Conservation (phyloP, 768 basidiomycete genomes). For the Mycena metata region DNA sequence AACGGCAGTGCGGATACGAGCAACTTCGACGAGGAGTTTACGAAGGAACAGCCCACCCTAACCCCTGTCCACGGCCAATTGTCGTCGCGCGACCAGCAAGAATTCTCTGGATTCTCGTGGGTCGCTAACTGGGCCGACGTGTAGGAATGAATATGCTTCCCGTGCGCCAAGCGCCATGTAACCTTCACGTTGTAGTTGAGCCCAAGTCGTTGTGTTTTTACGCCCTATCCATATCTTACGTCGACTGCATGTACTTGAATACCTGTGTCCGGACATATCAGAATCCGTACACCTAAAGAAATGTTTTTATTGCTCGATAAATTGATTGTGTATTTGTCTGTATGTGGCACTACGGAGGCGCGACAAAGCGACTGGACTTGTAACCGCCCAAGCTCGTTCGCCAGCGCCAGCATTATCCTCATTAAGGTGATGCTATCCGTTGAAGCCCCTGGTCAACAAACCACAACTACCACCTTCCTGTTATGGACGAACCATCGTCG, state of each 20-base stretch:
- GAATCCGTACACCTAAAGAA: constrained; percentile 19
- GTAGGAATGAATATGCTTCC: no score
- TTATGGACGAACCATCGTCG: constrained; percentile 41
- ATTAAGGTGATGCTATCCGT: no score
- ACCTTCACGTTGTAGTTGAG: constrained; percentile 30
- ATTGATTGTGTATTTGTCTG: constrained; percentile 8
- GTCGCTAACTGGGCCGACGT: constrained; percentile 78
- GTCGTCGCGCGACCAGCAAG: constrained; percentile 89
- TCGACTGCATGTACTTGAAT: constrained; percentile 54
- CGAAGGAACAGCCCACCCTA: constrained; percentile 94
- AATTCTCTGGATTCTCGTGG: constrained; percentile 99
- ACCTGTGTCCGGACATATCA: constrained; percentile 40
- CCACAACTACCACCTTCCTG: constrained; percentile 22
- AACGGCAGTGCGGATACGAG: constrained; percentile 89
- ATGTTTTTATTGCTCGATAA: constrained; percentile 34
- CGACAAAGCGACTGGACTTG: no score
- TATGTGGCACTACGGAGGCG: no score
- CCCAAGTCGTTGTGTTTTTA: constrained; percentile 33
- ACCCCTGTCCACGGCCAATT: constrained; percentile 97
- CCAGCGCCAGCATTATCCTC: no score
- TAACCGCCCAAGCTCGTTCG: no score
- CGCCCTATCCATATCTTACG: constrained; percentile 30
- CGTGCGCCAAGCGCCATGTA: constrained; percentile 28
- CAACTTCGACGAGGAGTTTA: constrained; percentile 98
- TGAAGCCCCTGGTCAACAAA: not conserved